These are phyloP conservation scores for Euphorbia tirucalli DNA, from an alignment of 345 rosid species.

Conservation along the genomic window DNA sequence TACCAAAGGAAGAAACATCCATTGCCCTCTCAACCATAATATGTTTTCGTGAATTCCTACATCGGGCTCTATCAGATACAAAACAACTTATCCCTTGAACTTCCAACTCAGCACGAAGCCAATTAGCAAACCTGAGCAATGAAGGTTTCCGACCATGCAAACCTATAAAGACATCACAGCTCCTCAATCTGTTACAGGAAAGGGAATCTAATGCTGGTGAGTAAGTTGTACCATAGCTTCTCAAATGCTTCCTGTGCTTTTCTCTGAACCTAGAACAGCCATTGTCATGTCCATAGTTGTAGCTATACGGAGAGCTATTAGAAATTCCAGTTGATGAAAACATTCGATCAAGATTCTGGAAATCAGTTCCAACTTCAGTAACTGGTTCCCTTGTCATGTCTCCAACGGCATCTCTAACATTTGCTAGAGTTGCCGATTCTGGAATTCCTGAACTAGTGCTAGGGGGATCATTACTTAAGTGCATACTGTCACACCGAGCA, in stretches of 20 bases:
- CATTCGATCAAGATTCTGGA: slow-evolving; percentile 40
- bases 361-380: slow-evolving; percentile 33
- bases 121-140: slow-evolving; percentile 68
- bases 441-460: slow-evolving; percentile 56
- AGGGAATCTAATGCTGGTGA: slow-evolving; percentile 59
- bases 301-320: slow-evolving; percentile 41
- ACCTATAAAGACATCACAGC: slow-evolving; percentile 85
- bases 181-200: slow-evolving; percentile 61
- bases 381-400: slow-evolving; percentile 38
- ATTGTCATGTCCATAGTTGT: slow-evolving; percentile 29
- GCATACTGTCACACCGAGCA: slow-evolving; percentile 51
- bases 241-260: slow-evolving; percentile 39
- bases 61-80: slow-evolving; percentile 69
- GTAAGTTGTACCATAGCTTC: slow-evolving; percentile 36
- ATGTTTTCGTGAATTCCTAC: slow-evolving; percentile 69
- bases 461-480: slow-evolving; percentile 41
- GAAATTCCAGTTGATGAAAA: slow-evolving; percentile 53
- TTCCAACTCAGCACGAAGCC: slow-evolving; percentile 91
- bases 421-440: slow-evolving; percentile 40
- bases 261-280: slow-evolving; percentile 30
- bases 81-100: slow-evolving; percentile 92
- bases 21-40: slow-evolving; percentile 70
- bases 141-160: slow-evolving; percentile 77
- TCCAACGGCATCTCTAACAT: slow-evolving; percentile 37
- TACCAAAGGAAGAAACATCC: slow-evolving; percentile 84